Evolutionary conservation across 192 early-diverging fungal species (phyloP).

Genomic region (Linnemannia elongata): DNA sequence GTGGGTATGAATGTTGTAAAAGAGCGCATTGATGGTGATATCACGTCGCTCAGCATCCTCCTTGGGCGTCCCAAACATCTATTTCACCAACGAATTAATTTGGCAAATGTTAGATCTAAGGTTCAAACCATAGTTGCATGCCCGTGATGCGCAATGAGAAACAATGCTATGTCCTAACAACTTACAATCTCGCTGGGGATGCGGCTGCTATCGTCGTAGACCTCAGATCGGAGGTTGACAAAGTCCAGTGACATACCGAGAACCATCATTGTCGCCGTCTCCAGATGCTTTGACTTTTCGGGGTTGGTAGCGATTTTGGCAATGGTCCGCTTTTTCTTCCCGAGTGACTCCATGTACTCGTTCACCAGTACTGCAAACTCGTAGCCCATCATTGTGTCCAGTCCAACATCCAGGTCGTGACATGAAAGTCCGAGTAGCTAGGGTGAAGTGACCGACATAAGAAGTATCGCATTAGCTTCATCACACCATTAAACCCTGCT

Average conservation of each 20-base stretch:
- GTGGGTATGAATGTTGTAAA: slow-evolving; percentile 94
- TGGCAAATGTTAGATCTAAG: background rate
- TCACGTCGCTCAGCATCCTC: slow-evolving; percentile 95
- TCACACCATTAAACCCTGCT: background rate
- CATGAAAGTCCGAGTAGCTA: slow-evolving; percentile 84
- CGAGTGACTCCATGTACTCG: slow-evolving; percentile 60
- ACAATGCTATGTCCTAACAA: slow-evolving; percentile 15
- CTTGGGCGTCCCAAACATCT: slow-evolving; percentile 87
- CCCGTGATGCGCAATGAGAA: slow-evolving; percentile 9
- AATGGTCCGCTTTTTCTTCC: slow-evolving; percentile 61
- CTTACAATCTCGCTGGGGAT: slow-evolving; percentile 76
- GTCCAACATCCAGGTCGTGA: slow-evolving; percentile 94
- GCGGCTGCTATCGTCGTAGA: slow-evolving; percentile 81
- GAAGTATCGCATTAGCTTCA: slow-evolving; percentile 47
- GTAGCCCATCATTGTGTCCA: slow-evolving; percentile 93
- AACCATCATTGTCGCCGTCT: slow-evolving; percentile 91
- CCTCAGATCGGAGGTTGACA: slow-evolving; percentile 93
- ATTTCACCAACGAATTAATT: background rate
- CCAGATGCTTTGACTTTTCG: slow-evolving; percentile 95
- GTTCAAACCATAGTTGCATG: background rate
- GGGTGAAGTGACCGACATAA: background rate
- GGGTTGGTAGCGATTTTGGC: slow-evolving; percentile 92
- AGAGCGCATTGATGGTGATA: slow-evolving; percentile 97
- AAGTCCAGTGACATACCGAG: slow-evolving; percentile 89
- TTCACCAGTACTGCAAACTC: slow-evolving; percentile 88